Base-by-base conservation (phyloP, 1,139 yeast species). In the Citeromyces hawaiiensis region DNA sequence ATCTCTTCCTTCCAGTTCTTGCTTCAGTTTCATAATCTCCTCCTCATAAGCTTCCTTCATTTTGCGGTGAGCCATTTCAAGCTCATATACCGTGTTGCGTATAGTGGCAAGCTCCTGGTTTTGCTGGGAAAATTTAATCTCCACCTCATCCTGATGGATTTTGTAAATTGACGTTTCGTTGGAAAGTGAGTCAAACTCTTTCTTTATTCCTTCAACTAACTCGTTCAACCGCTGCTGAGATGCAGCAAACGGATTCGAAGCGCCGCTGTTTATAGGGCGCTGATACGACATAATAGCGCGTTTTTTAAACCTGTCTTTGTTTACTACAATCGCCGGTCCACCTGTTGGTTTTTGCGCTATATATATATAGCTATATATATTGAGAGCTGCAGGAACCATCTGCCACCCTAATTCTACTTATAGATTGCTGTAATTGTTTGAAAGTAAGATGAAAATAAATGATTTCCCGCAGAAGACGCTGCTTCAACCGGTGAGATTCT, bases 41-140 rank as follows among this genome's bases (percentile, higher is more conserved):
- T 85, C 95, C 59, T 88, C 96, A 60, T 91, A 91, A 38, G 93
- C 88, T 53, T 88, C 97, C 63, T 88, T 88, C 72, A 91, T 85
- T 58, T 86, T 85, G 50, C 95, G 71, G 63, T 91, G 97, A 37
- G 94, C 93, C 73, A 82, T 74, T 58, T 91, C 97, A 52, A 91
- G 71, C 57, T 91, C 97, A 55, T 81, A 87, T 38, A 91, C 95
- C 14, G 95, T 85, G 55, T 86, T 94, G 53, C 96, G 74, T 48
- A 91, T 88, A 58, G 85, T 94, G 56, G 87, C 93, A 77, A 91
- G 81, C 60, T 91, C 98, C 40, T 85, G 86, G 41, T 87, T 81
- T 60, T 91, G 97, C 61, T 87, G 96, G 56, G 76, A 80, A 56
- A 86, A 79, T 58, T 88, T 88, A 51, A 82, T 69, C 61, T 91